Base-by-base conservation (phyloP, 179 eudicot species). In the Silene vulgaris region DNA sequence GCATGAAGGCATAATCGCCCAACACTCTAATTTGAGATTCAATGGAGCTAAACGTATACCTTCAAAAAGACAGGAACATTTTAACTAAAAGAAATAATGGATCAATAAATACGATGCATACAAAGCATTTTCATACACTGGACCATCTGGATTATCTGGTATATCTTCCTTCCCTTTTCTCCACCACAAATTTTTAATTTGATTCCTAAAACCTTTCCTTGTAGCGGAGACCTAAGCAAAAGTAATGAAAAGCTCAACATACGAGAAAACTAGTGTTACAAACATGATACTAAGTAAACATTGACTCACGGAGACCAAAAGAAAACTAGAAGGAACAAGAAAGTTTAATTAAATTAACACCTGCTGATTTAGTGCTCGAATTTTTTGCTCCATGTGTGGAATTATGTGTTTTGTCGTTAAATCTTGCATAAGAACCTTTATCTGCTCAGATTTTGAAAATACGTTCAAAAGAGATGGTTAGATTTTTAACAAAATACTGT, bases 161-260 rank as follows among this genome's bases (percentile, higher is more conserved):
- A 77, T 68, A 80, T 92, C 99, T 19, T 95, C 99, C 86, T 88
- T 95, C 75, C 97, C 99, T 76, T 92, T 95, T 80, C 99, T 90
- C 99, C 99, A 95, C 99, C 97, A 95, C 78, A 95, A 84, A 82
- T 95, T 95, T 81, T 95, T 95, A 80, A 95, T 92, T 77, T 95
- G 99, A 86, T 95, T 95, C 86, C 96, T 89, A 80, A 95, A 95
- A 71, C 99, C 99, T 86, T 85, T 92, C 85, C 97, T 95, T 73
- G 99, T 95, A 54, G 97, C 93, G 78, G 97, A 87, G 71, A 95
- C 99, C 99, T 95, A 80, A 78, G 77, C 65, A 80, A 68, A 68
- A 69, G 60, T 73, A 54, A 56, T 74, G n/a, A 74, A 65, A 37
- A 48, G 16, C 78, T 82, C 48, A 75, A 13, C 60, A 23, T 30